These are phyloP conservation scores for Lentinula raphanica DNA, from an alignment of 768 basidiomycete genomes.

Conservation along the genomic window DNA sequence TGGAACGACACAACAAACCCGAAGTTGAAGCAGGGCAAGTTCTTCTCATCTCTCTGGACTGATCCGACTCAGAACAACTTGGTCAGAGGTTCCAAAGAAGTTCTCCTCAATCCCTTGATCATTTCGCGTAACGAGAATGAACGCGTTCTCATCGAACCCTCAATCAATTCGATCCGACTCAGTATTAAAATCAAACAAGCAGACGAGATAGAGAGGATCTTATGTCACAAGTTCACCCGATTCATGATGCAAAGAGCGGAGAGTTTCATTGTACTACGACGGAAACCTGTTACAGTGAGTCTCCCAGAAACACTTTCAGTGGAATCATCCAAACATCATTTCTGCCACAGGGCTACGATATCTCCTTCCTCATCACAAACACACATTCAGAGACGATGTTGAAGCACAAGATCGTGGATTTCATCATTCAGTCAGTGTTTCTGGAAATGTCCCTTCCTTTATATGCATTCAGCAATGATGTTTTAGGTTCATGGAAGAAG, in stretches of 20 bases:
- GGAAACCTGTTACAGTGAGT: constrained; percentile 86
- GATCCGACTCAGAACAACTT: not conserved
- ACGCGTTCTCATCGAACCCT: constrained; percentile 93
- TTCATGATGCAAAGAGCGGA: constrained; percentile 99
- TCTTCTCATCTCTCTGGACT: not conserved
- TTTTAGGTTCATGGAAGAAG: constrained; percentile 93
- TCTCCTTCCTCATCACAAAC: constrained; percentile 97
- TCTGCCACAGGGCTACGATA: constrained; percentile 81
- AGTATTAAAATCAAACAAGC: constrained; percentile 99
- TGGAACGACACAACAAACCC: constrained; percentile 96
- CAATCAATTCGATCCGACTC: constrained; percentile 93
- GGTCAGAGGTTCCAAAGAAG: constrained; percentile 83
- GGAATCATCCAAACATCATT: not conserved
- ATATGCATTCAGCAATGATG: not conserved
- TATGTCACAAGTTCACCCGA: constrained; percentile 96
- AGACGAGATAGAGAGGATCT: constrained; percentile 95
- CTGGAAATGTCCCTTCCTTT: not conserved
- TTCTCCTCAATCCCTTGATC: constrained; percentile 85
- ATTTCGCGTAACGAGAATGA: constrained; percentile 98
- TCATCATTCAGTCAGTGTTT: constrained; percentile 86
- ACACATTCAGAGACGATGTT: constrained; percentile 97
- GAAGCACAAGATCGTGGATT: constrained; percentile 99
- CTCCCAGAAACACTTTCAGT: not conserved
- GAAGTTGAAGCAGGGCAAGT: constrained; percentile 85
- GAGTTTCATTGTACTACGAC: constrained; percentile 91